These are phyloP conservation scores for Phytophthora sp. DNA, from an alignment of 352 stramenopile species.

Conservation along the genomic window DNA sequence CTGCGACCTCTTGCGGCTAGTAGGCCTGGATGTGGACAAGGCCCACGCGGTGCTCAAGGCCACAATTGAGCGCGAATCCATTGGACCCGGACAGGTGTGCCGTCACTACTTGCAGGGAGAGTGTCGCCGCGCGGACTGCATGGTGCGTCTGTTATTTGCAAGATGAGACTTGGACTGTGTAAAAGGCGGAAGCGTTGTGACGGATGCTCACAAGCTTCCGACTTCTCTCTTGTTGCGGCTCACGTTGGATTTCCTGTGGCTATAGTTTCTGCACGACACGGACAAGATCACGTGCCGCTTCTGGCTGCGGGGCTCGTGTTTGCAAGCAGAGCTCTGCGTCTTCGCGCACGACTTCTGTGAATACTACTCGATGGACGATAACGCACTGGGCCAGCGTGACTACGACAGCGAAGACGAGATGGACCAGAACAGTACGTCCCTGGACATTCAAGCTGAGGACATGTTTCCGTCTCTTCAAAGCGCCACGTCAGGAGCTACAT, in stretches of 20 bases:
- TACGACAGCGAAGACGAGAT: constrained; percentile 85
- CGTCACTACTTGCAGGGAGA: constrained; percentile 84
- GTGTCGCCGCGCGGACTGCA: constrained; percentile 85
- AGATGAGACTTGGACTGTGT: constrained; percentile 28
- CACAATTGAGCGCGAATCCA: constrained; percentile 76
- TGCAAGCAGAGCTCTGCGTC: constrained; percentile 80
- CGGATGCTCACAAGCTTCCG: constrained; percentile 28
- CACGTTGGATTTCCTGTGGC: constrained; percentile 30
- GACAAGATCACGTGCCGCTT: constrained; percentile 86
- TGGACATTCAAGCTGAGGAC: constrained; percentile 77
- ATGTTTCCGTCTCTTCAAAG: constrained; percentile 81
- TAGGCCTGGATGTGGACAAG: constrained; percentile 76
- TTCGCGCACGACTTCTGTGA: constrained; percentile 86
- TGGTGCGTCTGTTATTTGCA: constrained; percentile 58
- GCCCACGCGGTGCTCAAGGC: constrained; percentile 79
- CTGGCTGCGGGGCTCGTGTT: constrained; percentile 80
- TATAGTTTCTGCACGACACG: constrained; percentile 87
- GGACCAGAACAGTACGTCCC: constrained; percentile 40
- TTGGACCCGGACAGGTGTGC: constrained; percentile 76
- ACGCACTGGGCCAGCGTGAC: constrained; percentile 47
- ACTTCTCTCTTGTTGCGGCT: constrained; percentile 36
- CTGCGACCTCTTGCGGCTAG: constrained; percentile 76
- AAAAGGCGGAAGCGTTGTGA: constrained; percentile 15
- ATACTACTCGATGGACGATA: constrained; percentile 68
- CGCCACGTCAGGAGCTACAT: constrained; percentile 19